Evolutionary conservation across 441 rosid species (phyloP), one percentile per base, ranked within the genome.

Genomic region (Arabidopsis lyrata): DNA sequence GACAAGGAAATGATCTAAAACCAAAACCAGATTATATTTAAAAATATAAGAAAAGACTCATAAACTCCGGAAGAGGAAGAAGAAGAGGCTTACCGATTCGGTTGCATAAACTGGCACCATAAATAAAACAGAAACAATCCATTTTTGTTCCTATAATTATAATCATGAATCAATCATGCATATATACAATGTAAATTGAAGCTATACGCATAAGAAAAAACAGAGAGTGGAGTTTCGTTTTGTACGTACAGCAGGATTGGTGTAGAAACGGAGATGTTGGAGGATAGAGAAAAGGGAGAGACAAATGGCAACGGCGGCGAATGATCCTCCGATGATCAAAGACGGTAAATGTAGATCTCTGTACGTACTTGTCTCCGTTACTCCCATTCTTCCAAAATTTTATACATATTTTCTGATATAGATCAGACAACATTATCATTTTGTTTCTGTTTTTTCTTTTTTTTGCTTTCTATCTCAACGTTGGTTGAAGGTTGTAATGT

Each of bases 101-200:
- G 82, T 81, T 18, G 97, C 99, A 58, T 90, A 95, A 60, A 88
- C 90, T 18, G 99, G 99, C 70, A 92, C 97, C 89, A 92, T 92
- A 79, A 92, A 84, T 72, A 95, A 44, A 65, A 95, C 83, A 3
- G 86, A 83, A 41, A 90, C 97, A 27, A 89, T 70, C 97, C 99
- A 92, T 80, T 92, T 95, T 81, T 90, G 99, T 71, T 92, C 97
- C 99, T 95, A 80, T 8, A 64, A 70, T 65, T 45, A 36, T 35
- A 18, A 38, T 64, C 64, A 61, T 13, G 47, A 45, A 18, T 34
- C n/a, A 1, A 5, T 48, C 8, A 35, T 16, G 8, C 6, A 29
- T 16, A 8, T 27, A 39, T 50, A 31, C 9, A 29, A 42, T 4
- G 34, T 24, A 35, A 27, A 14, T 10, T 14, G 18, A 72, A 72